These are phyloP conservation scores for Colletotrichum graminicola DNA, from an alignment of 2,329 filamentous ascomycete genomes.

Conservation along the genomic window DNA sequence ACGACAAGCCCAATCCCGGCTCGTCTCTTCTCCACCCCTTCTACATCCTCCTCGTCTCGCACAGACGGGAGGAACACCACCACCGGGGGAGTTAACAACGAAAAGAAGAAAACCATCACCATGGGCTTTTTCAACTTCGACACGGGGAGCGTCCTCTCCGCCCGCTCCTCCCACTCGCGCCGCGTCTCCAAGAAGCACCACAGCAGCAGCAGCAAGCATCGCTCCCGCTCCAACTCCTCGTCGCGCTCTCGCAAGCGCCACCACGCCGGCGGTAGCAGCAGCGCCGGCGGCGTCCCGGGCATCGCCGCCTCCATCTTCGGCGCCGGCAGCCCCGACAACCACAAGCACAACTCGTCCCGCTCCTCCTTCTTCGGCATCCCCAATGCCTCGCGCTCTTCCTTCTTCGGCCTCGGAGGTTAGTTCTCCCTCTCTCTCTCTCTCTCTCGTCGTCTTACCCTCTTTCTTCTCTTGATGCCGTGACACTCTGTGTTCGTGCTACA, in stretches of 20 bases:
- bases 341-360: slow-evolving; percentile 57
- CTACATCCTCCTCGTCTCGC: background rate
- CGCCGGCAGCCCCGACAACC: slow-evolving; percentile 50
- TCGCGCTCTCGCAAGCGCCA: slow-evolving; percentile 54
- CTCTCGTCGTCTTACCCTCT: slow-evolving; percentile 18
- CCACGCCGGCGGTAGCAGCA: slow-evolving; percentile 33
- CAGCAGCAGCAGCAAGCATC: slow-evolving; percentile 50
- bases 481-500: background rate
- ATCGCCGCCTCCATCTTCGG: slow-evolving; percentile 61
- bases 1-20: slow-evolving; percentile 8
- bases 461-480: slow-evolving; percentile 2
- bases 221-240: slow-evolving; percentile 55
- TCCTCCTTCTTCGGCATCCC: slow-evolving; percentile 62
- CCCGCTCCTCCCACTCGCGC: slow-evolving; percentile 41
- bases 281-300: slow-evolving; percentile 49
- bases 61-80: background rate
- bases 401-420: slow-evolving; percentile 59
- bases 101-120: background rate
- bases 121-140: slow-evolving; percentile 44
- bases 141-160: slow-evolving; percentile 40
- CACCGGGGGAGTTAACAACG: background rate
- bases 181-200: slow-evolving; percentile 40
- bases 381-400: slow-evolving; percentile 58
- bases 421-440: slow-evolving; percentile 15
- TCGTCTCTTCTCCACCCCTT: background rate